Conservation (phyloP, 352 stramenopile species). For the Paralagenidium karlingii region DNA sequence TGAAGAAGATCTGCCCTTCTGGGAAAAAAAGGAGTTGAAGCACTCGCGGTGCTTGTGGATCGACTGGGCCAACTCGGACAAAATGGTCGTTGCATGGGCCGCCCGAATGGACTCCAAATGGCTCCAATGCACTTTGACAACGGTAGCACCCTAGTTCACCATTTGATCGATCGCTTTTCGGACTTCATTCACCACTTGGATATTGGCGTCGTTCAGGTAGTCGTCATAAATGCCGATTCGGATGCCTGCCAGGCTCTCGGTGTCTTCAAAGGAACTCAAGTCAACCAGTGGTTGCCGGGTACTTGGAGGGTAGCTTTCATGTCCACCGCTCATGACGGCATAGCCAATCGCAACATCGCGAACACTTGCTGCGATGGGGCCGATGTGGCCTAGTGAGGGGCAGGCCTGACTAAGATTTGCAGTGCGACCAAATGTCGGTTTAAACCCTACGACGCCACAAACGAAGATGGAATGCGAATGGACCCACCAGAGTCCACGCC, state of each 20-base stretch:
- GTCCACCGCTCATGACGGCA: slow-evolving; percentile 58
- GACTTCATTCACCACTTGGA: slow-evolving; percentile 32
- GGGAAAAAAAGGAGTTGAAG: slow-evolving; percentile 45
- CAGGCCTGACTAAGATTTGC: too few relatives aligned
- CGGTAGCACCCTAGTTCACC: slow-evolving; percentile 33
- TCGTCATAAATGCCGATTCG: slow-evolving; percentile 68
- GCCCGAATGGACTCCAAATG: slow-evolving; percentile 68
- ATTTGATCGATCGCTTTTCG: slow-evolving; percentile 36
- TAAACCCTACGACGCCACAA: slow-evolving; percentile 83
- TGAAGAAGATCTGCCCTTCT: slow-evolving; percentile 67
- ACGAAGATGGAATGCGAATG: slow-evolving; percentile 78
- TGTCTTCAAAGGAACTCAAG: slow-evolving; percentile 41
- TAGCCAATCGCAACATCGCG: slow-evolving; percentile 77
- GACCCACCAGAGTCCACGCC: slow-evolving; percentile 83
- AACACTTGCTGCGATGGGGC: slow-evolving; percentile 66
- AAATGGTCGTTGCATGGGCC: slow-evolving; percentile 72
- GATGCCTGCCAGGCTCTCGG: slow-evolving; percentile 39
- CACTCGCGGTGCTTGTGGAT: too few relatives aligned
- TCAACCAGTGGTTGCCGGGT: slow-evolving; percentile 31
- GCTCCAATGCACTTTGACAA: slow-evolving; percentile 66
- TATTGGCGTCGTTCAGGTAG: slow-evolving; percentile 60
- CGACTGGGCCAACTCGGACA: slow-evolving; percentile 73
- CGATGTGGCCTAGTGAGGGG: slow-evolving; percentile 60
- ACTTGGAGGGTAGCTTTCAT: slow-evolving; percentile 27
- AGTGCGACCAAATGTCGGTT: too few relatives aligned